These are phyloP conservation scores for Martensiomyces pterosporus DNA, from an alignment of 192 early-diverging fungal genomes.

Conservation along the genomic window DNA sequence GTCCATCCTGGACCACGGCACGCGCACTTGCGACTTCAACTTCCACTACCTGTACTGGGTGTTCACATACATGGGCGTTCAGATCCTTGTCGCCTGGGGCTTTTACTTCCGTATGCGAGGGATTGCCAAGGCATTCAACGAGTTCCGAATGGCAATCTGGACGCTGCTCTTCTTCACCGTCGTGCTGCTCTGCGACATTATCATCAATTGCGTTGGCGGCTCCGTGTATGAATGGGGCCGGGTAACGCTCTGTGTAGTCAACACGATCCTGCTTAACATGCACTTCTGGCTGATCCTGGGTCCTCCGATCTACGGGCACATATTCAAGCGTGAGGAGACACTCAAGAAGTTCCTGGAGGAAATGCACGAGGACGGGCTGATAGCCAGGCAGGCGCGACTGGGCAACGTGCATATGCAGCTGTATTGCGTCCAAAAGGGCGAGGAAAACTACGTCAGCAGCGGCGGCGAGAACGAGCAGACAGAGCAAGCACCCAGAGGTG, in stretches of 20 bases:
- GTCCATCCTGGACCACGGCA: background rate
- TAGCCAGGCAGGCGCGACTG: background rate
- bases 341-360: background rate
- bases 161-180: background rate
- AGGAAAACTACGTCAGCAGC: too few relatives aligned
- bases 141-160: background rate
- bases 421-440: too few relatives aligned
- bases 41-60: background rate
- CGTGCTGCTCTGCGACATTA: background rate
- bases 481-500: too few relatives aligned
- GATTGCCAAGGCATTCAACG: background rate
- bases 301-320: background rate
- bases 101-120: background rate
- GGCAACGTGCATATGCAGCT: background rate
- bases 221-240: background rate
- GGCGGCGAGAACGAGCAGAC: background rate
- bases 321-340: background rate
- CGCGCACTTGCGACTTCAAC: background rate
- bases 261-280: background rate
- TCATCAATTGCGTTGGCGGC: background rate
- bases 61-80: background rate
- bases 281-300: background rate
- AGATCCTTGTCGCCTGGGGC: background rate
- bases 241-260: background rate
- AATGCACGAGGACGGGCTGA: background rate